Base-by-base conservation (phyloP, 805 yeast species). In the Yamadazyma endophytica region DNA sequence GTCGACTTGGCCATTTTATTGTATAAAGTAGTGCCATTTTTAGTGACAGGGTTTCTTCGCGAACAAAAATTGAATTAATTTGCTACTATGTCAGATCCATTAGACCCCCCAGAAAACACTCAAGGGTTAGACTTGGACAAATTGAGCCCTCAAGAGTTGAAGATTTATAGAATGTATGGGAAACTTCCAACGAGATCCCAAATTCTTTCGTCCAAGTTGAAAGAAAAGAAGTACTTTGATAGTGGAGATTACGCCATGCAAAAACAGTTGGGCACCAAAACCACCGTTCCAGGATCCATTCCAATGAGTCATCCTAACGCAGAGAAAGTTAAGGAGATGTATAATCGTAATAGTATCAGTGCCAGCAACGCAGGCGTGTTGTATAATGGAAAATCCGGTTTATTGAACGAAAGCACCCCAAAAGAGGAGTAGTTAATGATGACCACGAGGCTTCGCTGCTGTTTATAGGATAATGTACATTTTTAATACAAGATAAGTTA, bases 201-300 rank as follows among this genome's bases (percentile, higher is more conserved):
- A 41, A 65, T 88, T 13, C 66, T 88, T 31, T 71, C 82, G 31
- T 75, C 81, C 39, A 85, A 82, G 52, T 63, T 85, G 47, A 84
- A 83, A 57, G 96, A 88, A 42, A 76, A 95, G 47, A 89, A 87
- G 63, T 88, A 83, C 57, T 89, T 88, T 50, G 97, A 88, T 52
- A 82, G 94, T 40, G 96, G 96, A 7, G 97, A 88, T 58, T 88
- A 88, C 56, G 96, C 96, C 8, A 73, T 88, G 72, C 83, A 78
- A 35, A 65, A 65, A 36, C 73, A 64, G 44, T 44, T 58, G 19
- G 70, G 43, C 12, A 28, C 24, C 9, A 41, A 38, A 15, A 51
- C 50, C 5, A 43, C 43, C 23, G 60, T 60, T 5, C 51, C 56
- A 13, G 64, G 61, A 9, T 56, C 62, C 2, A 45, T 64, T 2